phyloP scores from a whole-genome alignment of 371 early-diverging fungal genomes.

The Apophysomyces elegans region DNA sequence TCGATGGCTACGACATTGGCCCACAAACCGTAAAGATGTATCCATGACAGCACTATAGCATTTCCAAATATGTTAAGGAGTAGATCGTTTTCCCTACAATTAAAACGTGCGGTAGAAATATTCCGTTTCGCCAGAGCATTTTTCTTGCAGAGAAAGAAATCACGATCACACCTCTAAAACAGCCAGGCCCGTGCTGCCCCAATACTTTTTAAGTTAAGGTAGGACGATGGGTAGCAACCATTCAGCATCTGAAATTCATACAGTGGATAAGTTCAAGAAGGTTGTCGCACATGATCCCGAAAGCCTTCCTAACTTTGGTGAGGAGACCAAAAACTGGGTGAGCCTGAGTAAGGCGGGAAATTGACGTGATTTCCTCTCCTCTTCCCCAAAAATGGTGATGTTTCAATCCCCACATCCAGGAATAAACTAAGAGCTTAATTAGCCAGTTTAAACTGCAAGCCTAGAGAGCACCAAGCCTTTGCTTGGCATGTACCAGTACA shows the following conservation, averaged over 20 bases:
- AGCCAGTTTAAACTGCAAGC: not conserved
- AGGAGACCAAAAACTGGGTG: too few relatives aligned
- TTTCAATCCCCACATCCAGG: conserved; percentile 8
- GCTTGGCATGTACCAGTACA: not conserved
- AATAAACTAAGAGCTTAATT: not conserved
- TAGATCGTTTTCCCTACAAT: too few relatives aligned
- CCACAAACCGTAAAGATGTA: too few relatives aligned
- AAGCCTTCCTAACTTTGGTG: too few relatives aligned
- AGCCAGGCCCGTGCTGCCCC: not conserved
- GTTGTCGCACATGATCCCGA: not conserved
- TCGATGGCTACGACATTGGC: too few relatives aligned
- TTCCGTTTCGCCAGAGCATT: too few relatives aligned
- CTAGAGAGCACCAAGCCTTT: not conserved
- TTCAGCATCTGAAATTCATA: not conserved
- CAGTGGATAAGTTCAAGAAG: not conserved
- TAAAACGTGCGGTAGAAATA: too few relatives aligned
- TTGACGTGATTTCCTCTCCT: not conserved
- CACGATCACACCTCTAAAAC: too few relatives aligned
- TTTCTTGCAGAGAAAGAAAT: too few relatives aligned
- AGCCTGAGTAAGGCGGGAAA: not conserved
- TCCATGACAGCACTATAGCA: too few relatives aligned
- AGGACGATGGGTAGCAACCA: not conserved
- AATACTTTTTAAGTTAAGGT: not conserved
- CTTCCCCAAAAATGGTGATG: not conserved
- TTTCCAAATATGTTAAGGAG: too few relatives aligned